phyloP scores from a whole-genome alignment of 805 yeast genomes.

The Saccharomycopsis fibuligera region DNA sequence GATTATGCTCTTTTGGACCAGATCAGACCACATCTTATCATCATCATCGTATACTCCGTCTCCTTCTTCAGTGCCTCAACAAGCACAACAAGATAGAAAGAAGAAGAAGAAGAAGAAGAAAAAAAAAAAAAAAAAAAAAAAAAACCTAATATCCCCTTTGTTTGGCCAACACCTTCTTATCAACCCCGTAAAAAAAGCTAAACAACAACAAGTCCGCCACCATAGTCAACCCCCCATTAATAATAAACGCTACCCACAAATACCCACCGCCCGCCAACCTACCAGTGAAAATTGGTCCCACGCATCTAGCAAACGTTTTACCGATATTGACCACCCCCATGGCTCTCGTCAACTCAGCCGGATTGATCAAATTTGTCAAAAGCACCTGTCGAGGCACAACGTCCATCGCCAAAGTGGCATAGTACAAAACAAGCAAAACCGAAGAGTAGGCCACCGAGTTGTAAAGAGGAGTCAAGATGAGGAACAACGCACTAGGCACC shows the following conservation, averaged over 20 bases:
- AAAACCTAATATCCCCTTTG: too few species aligned
- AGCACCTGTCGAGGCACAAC: slow-evolving; percentile 87
- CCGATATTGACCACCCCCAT: slow-evolving; percentile 84
- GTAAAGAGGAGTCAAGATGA: slow-evolving; percentile 46
- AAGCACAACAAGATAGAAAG: too few species aligned
- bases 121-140: too few species aligned
- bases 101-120: too few species aligned
- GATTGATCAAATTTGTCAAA: slow-evolving; percentile 58
- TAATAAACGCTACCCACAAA: slow-evolving; percentile 45
- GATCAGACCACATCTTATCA: too few species aligned
- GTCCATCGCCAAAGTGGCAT: slow-evolving; percentile 73
- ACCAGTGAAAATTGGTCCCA: slow-evolving; percentile 82
- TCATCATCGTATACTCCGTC: too few species aligned
- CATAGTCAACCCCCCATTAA: slow-evolving; percentile 44
- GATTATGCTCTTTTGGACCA: too few species aligned
- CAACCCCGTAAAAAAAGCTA: slow-evolving; percentile 30
- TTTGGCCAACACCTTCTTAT: slow-evolving; percentile 21
- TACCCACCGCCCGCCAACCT: slow-evolving; percentile 47
- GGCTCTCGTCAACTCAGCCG: slow-evolving; percentile 61
- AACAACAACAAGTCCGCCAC: slow-evolving; percentile 31
- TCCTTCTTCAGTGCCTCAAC: too few species aligned
- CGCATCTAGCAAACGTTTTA: slow-evolving; percentile 75
- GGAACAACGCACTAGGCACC: slow-evolving; percentile 67
- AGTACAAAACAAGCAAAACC: slow-evolving; percentile 45
- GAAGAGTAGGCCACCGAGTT: slow-evolving; percentile 38